Evolutionary conservation across 2,329 filamentous ascomycete genomes (phyloP), one percentile per base, ranked within the genome.

Genomic region (Lizonia empirigonia): DNA sequence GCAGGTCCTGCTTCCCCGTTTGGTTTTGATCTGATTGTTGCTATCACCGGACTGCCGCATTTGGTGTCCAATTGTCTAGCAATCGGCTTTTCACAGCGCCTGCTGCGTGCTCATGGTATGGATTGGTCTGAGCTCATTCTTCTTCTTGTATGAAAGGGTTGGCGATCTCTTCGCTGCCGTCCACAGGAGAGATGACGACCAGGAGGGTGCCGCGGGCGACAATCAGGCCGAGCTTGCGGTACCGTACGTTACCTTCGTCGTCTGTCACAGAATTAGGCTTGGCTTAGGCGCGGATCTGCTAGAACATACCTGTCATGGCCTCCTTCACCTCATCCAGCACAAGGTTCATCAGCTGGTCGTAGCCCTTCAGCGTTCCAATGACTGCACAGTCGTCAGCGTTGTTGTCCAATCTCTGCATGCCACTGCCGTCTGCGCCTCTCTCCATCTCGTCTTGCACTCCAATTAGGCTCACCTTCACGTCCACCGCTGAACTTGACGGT

Each of bases 401-500:
- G 30, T 20, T 12, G 22, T 8, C 13, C 9, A 16, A 3, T 18
- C 3, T 6, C 20, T 15, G n/a, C 18, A n/a, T 10, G 8, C 15
- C 23, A n/a, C 10, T 23, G 3, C 13, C 26, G 47, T 19, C 18
- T 29, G 41, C 56, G 34, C 30, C n/a, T 20, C 12, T 26, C 24
- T 2, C 15, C 7, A 16, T 16, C 37, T 8, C 32, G 19, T 36
- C 15, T 20, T 22, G 22, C 58, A 55, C 33, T 47, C 35, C 44
- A 38, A 24, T 18, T 36, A 44, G 16, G 53, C 81, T 55, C 71
- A 94, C 91, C 90, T 80, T 97, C 91, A 54, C 93, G 80, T 1
- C 94, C 94, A 33, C 94, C 94, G 69, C 91, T 97, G 75, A 99
- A 97, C 77, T 97, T 97, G 72, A 99, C 92, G 8, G 84, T 89